phyloP scores from a whole-genome alignment of 768 basidiomycete species.

The Leccinum barrowsii region DNA sequence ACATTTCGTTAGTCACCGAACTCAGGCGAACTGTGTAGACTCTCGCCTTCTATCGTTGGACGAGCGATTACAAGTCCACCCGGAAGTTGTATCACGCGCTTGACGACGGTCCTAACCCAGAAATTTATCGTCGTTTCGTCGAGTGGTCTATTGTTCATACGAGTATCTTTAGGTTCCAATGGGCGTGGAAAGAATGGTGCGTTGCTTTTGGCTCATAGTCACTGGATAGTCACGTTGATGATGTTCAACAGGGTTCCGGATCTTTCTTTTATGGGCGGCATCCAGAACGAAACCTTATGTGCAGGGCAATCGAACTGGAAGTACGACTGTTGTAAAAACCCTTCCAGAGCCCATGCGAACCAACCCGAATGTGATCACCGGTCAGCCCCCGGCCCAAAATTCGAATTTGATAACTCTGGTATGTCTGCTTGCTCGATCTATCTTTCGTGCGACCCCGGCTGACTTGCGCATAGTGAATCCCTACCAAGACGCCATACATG shows the following conservation, averaged over 20 bases:
- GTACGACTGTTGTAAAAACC: slow-evolving; percentile 89
- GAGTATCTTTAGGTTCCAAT: slow-evolving; percentile 90
- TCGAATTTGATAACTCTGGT: slow-evolving; percentile 82
- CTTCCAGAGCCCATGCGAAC: slow-evolving; percentile 79
- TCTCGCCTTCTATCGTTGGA: slow-evolving; percentile 89
- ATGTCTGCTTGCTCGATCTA: slow-evolving; percentile 21
- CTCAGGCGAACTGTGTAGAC: slow-evolving; percentile 61
- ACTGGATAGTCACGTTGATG: not conserved
- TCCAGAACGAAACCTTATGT: slow-evolving; percentile 85
- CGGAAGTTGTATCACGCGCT: slow-evolving; percentile 59
- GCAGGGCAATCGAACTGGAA: slow-evolving; percentile 83
- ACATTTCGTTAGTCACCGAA: slow-evolving; percentile 85
- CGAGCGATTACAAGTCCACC: slow-evolving; percentile 95
- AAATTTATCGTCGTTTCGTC: slow-evolving; percentile 73
- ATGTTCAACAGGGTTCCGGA: slow-evolving; percentile 73
- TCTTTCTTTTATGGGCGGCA: slow-evolving; percentile 47
- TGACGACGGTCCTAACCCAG: slow-evolving; percentile 85
- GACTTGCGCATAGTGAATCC: slow-evolving; percentile 53
- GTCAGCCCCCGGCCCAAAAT: slow-evolving; percentile 74
- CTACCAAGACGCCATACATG: slow-evolving; percentile 71
- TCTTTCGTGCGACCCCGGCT: not conserved
- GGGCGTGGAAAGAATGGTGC: slow-evolving; percentile 99
- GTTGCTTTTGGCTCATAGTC: slow-evolving; percentile 15
- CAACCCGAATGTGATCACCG: slow-evolving; percentile 49
- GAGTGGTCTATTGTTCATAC: slow-evolving; percentile 97